A percentile compares a stretch with the other conserved stretches of the same genome.
Evolutionary conservation across 2,329 filamentous ascomycete genomes (phyloP).

Genomic region (Paecilomyces fulvus): DNA sequence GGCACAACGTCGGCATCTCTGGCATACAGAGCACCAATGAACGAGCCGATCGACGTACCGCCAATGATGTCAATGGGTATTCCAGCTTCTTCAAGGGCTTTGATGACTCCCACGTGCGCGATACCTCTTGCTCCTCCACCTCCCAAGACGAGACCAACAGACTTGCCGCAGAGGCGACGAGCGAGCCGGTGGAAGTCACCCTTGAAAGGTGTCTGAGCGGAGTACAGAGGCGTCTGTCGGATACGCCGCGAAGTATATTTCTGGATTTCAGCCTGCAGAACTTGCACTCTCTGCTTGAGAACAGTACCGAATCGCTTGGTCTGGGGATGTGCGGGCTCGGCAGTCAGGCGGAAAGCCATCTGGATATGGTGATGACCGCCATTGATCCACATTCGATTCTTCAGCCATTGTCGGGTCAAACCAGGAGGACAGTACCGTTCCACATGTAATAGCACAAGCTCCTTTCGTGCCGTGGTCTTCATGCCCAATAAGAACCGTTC

Average conservation of each 20-base stretch:
- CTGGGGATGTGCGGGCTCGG: constrained; percentile 67
- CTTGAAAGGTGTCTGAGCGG: constrained; percentile 85
- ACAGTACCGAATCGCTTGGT: constrained; percentile 73
- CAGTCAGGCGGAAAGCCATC: constrained; percentile 74
- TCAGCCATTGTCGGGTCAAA: constrained; percentile 78
- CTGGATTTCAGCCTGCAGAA: constrained; percentile 91
- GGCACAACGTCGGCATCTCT: constrained; percentile 94
- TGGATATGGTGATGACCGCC: constrained; percentile 96
- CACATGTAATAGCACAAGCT: constrained; percentile 78
- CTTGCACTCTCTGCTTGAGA: constrained; percentile 86
- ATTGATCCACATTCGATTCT: constrained; percentile 94
- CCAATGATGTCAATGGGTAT: constrained; percentile 94
- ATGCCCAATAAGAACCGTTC: constrained; percentile 93
- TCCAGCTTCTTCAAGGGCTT: constrained; percentile 88
- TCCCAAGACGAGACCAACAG: constrained; percentile 85
- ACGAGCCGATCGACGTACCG: constrained; percentile 91
- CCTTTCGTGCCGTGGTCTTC: constrained; percentile 92
- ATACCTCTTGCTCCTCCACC: constrained; percentile 90
- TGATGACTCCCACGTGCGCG: constrained; percentile 86
- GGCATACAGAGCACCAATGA: constrained; percentile 91
- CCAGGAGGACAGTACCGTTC: constrained; percentile 83
- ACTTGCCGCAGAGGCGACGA: constrained; percentile 82
- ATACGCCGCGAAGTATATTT: constrained; percentile 94
- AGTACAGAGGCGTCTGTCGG: constrained; percentile 81
- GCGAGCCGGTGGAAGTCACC: constrained; percentile 93